A percentile compares a stretch with the other conserved stretches of the same genome.
Conservation (phyloP, 2,329 filamentous ascomycete genomes). For the Lasiodiplodia sp. region DNA sequence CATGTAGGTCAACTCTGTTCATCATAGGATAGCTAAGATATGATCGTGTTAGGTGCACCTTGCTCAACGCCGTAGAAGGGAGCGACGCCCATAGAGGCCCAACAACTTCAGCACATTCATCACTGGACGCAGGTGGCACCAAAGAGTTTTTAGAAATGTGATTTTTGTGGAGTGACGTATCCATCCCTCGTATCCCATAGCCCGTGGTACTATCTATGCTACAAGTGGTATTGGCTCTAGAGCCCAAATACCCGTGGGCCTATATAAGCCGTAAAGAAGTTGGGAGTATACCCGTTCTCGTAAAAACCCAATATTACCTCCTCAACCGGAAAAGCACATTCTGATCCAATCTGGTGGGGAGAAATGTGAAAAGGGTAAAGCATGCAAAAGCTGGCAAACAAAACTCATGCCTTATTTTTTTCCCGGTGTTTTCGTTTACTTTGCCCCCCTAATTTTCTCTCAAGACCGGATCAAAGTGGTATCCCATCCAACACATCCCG, state of each 20-base stretch:
- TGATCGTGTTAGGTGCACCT: background rate
- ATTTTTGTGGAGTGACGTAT: constrained; percentile 22
- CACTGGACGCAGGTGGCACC: background rate
- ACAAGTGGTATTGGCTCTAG: constrained; percentile 12
- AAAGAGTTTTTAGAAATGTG: background rate
- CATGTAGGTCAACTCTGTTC: too few relatives aligned
- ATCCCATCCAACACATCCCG: constrained; percentile 13
- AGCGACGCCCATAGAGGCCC: background rate
- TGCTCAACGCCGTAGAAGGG: background rate
- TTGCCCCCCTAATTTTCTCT: background rate
- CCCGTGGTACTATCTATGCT: constrained; percentile 20
- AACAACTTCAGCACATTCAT: background rate
- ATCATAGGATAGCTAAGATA: too few relatives aligned
- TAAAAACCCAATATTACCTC: constrained; percentile 6
- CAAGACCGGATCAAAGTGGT: constrained; percentile 2
- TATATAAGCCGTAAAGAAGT: constrained; percentile 7
- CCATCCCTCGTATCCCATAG: constrained; percentile 3
- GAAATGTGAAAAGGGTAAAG: constrained; percentile 11
- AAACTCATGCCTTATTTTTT: constrained; percentile 12
- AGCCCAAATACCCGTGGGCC: background rate
- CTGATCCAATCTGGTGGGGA: constrained; percentile 20
- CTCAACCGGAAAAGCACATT: background rate
- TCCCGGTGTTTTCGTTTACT: constrained; percentile 14
- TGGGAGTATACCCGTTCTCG: constrained; percentile 8
- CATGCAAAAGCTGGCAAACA: constrained; percentile 20